Conservation (phyloP, 805 yeast species). For the Candida germanica region DNA sequence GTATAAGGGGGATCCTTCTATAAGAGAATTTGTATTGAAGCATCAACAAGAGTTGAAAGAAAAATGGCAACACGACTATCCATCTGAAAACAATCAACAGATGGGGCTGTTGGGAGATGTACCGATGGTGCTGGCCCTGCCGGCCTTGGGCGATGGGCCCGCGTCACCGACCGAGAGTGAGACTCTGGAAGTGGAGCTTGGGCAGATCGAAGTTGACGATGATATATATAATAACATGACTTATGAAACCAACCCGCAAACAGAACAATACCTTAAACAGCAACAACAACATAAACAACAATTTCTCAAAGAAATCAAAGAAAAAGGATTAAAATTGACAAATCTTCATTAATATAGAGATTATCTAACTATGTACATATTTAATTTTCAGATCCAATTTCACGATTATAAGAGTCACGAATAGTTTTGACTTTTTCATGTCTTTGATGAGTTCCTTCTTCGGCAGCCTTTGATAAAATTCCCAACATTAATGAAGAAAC, state of each 20-base stretch:
- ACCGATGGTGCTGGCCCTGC: background rate
- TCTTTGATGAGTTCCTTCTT: slow-evolving; percentile 66
- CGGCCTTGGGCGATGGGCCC: background rate
- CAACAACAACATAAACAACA: slow-evolving; percentile 20
- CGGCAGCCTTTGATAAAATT: slow-evolving; percentile 80
- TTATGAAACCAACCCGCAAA: slow-evolving; percentile 12
- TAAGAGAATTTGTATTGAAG: background rate
- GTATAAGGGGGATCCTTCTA: background rate
- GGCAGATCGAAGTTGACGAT: slow-evolving; percentile 18
- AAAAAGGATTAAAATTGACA: slow-evolving; percentile 19
- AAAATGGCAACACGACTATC: no score
- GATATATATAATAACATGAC: slow-evolving; percentile 16
- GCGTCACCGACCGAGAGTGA: background rate
- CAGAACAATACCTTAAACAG: slow-evolving; percentile 12
- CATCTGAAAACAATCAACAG: background rate
- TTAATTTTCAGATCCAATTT: background rate
- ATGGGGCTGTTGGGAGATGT: background rate
- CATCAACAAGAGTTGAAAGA: no score
- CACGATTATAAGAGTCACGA: slow-evolving; percentile 1
- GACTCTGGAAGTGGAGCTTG: slow-evolving; percentile 4
- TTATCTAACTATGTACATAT: slow-evolving; percentile 1
- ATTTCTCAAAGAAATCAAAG: slow-evolving; percentile 23
- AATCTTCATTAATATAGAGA: slow-evolving; percentile 1
- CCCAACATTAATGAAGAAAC: slow-evolving; percentile 79
- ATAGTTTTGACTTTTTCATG: slow-evolving; percentile 23